Percentiles rank a stretch among this genome's conserved stretches.
phyloP scores from a whole-genome alignment of 345 rosid species.

The Barbarea vulgaris region DNA sequence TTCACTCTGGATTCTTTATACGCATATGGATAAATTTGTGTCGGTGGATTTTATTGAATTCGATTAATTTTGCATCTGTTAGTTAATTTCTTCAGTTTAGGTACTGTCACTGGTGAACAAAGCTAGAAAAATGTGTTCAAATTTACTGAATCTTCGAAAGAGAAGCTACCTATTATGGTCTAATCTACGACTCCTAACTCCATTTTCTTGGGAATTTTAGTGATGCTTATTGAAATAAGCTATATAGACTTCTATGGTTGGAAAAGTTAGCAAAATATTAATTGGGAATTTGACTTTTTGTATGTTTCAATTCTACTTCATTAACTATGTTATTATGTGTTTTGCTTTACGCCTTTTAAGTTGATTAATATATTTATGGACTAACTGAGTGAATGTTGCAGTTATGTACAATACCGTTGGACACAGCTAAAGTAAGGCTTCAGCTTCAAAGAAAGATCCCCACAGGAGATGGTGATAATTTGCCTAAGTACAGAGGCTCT shows the following conservation, averaged over 20 bases:
- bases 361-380: no score
- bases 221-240: background rate
- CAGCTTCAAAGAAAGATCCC: constrained; percentile 80
- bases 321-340: background rate
- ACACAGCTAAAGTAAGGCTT: constrained; percentile 96
- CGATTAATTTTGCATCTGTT: constrained; percentile 2
- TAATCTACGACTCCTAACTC: constrained; percentile 21
- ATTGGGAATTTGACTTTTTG: background rate
- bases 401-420: constrained; percentile 90
- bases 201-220: background rate
- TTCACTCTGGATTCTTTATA: background rate
- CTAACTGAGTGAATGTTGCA: constrained; percentile 39
- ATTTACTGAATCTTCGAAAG: constrained; percentile 6
- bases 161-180: constrained; percentile 1
- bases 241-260: background rate
- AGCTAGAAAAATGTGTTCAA: background rate
- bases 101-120: background rate
- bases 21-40: background rate
- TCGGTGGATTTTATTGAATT: constrained; percentile 1
- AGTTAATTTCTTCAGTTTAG: background rate
- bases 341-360: constrained; percentile 1
- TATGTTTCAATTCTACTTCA: background rate
- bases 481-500: constrained; percentile 77
- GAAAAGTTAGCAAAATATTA: background rate
- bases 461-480: constrained; percentile 51